These are phyloP conservation scores for Penicillium oxalicum DNA, from an alignment of 2,329 filamentous ascomycete genomes.

Conservation along the genomic window DNA sequence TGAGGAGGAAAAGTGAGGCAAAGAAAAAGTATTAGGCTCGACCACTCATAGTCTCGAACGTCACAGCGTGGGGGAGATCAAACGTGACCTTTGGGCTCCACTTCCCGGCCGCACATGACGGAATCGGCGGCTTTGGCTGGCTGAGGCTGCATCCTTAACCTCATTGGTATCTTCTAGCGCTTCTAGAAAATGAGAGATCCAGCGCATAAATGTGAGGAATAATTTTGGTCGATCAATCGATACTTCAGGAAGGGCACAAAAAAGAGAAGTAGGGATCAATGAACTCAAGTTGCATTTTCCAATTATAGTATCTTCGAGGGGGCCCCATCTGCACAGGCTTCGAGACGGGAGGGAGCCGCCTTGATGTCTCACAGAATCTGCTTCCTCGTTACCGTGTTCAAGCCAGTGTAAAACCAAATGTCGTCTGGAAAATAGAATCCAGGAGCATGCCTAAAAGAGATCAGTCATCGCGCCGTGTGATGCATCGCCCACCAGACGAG, in stretches of 20 bases:
- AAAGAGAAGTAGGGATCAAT: too few species aligned
- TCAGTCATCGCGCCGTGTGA: conserved; percentile 89
- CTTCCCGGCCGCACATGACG: conserved; percentile 4
- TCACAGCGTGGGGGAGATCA: conserved; percentile 18
- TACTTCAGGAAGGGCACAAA: too few species aligned
- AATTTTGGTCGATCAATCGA: too few species aligned
- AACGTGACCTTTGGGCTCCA: conserved; percentile 16
- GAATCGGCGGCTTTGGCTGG: not conserved
- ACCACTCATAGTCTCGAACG: conserved; percentile 17
- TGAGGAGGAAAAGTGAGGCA: conserved; percentile 4
- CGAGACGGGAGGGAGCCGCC: not conserved
- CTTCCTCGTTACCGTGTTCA: too few species aligned
- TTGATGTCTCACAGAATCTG: too few species aligned
- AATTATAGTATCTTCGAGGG: too few species aligned
- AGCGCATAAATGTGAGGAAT: not conserved
- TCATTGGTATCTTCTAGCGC: not conserved
- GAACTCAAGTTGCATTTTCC: too few species aligned
- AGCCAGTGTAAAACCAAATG: too few species aligned
- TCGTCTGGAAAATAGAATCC: too few species aligned
- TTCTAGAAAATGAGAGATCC: conserved; percentile 7
- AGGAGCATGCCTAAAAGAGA: conserved; percentile 38
- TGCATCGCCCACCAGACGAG: conserved; percentile 78
- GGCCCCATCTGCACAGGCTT: not conserved
- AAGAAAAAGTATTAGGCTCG: conserved; percentile 15
- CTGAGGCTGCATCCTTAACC: not conserved